Percentiles rank a stretch among this genome's conserved stretches.
phyloP scores from a whole-genome alignment of 257 asterid genomes.

The Leptodermis oblonga region DNA sequence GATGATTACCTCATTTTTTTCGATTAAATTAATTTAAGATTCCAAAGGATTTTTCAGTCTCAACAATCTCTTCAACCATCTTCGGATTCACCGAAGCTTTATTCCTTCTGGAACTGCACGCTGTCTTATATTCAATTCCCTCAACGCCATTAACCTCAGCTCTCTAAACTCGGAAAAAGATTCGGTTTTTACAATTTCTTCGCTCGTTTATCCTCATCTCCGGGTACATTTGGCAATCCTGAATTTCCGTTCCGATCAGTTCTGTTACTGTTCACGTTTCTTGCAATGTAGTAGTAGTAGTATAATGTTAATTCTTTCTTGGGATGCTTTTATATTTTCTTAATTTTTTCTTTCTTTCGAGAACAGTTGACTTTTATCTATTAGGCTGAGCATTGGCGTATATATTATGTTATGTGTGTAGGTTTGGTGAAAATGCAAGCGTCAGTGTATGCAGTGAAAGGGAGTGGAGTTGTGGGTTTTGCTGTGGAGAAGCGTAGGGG shows the following conservation, averaged over 20 bases:
- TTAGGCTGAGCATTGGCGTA: neutral
- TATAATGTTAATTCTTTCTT: too few relatives aligned
- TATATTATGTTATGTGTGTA: neutral
- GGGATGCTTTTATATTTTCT: neutral
- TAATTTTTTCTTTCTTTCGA: conserved; percentile 1
- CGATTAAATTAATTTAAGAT: neutral
- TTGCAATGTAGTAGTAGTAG: conserved; percentile 4
- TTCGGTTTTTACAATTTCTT: neutral
- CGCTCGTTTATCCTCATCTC: neutral
- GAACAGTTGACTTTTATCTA: conserved; percentile 31
- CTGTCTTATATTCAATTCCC: neutral
- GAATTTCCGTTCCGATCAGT: neutral
- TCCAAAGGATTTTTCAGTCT: neutral
- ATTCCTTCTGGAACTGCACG: neutral
- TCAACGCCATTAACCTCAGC: too few relatives aligned
- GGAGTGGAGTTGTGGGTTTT: conserved; percentile 26
- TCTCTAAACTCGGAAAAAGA: neutral
- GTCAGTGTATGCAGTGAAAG: conserved; percentile 39
- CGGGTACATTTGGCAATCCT: neutral
- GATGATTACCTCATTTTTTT: neutral
- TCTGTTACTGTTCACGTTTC: conserved; percentile 9
- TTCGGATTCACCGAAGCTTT: conserved; percentile 29
- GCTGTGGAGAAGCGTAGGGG: conserved; percentile 33
- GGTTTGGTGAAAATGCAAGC: conserved; percentile 51
- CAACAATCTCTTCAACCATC: conserved; percentile 8